Percentiles rank a stretch among this genome's conserved stretches.
phyloP scores from a whole-genome alignment of 768 basidiomycete genomes.

The Cantharellus cinnabarinus region DNA sequence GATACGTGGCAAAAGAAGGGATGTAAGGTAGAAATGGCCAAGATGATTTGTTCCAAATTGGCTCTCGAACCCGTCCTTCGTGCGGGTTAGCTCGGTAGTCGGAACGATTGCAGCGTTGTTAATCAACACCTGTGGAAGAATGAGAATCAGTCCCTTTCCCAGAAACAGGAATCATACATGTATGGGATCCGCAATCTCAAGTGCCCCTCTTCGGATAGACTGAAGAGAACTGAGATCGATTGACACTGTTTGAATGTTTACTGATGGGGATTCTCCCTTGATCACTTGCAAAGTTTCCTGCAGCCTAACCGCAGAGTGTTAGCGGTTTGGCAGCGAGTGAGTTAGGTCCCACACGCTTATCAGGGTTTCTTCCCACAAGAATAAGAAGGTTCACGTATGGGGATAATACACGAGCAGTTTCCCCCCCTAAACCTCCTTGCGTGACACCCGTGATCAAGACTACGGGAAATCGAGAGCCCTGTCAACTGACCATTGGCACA shows the following conservation, averaged over 20 bases:
- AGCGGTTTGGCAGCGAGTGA: too few relatives aligned
- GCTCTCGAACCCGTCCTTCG: neutral
- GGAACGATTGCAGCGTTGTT: neutral
- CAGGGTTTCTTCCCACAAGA: neutral
- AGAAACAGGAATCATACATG: neutral
- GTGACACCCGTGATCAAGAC: neutral
- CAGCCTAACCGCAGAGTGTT: too few relatives aligned
- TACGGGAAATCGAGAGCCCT: neutral
- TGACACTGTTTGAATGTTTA: slow-evolving; percentile 2
- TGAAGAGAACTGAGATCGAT: slow-evolving; percentile 6
- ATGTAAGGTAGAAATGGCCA: neutral
- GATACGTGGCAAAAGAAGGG: neutral
- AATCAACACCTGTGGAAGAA: neutral
- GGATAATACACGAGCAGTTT: neutral
- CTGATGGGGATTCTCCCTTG: slow-evolving; percentile 2
- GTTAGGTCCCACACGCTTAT: too few relatives aligned
- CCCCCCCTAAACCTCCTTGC: neutral
- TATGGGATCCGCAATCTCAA: slow-evolving; percentile 6
- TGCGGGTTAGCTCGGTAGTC: neutral
- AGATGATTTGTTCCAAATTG: neutral
- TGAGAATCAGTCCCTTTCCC: neutral
- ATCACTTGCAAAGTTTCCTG: slow-evolving; percentile 1
- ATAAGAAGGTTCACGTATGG: neutral
- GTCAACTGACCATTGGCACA: neutral
- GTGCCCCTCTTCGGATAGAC: slow-evolving; percentile 2